Evolutionary conservation across 2,329 filamentous ascomycete species (phyloP).

Genomic region (Pseudogymnoascus verrucosus): DNA sequence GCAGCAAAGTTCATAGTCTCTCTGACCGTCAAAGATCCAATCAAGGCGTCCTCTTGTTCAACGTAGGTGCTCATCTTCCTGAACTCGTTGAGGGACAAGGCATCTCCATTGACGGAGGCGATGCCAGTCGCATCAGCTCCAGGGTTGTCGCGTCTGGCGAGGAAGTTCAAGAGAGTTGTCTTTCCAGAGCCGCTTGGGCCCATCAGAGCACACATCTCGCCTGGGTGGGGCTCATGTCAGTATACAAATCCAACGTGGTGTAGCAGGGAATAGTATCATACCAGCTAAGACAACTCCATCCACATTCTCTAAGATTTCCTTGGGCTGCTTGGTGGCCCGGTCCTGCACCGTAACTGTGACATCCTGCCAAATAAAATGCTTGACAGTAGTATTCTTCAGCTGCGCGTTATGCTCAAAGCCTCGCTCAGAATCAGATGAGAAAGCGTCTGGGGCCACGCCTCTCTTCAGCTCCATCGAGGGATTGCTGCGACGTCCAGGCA

Average conservation of each 20-base stretch:
- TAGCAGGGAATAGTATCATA: slow-evolving; percentile 22
- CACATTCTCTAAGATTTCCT: slow-evolving; percentile 55
- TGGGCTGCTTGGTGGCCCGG: slow-evolving; percentile 52
- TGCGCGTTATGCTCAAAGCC: slow-evolving; percentile 28
- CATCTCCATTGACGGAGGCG: slow-evolving; percentile 41
- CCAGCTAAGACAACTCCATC: slow-evolving; percentile 58
- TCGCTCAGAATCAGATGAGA: neutral
- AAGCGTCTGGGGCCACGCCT: neutral
- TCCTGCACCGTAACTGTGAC: slow-evolving; percentile 68
- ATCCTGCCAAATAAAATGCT: slow-evolving; percentile 56
- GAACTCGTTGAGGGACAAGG: slow-evolving; percentile 44
- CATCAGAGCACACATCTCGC: slow-evolving; percentile 72
- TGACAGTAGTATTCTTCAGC: slow-evolving; percentile 56
- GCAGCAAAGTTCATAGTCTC: slow-evolving; percentile 73
- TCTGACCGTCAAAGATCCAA: slow-evolving; percentile 66
- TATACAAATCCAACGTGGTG: neutral
- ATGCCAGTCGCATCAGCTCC: slow-evolving; percentile 41
- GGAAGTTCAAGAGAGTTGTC: slow-evolving; percentile 71
- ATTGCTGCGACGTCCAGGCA: neutral
- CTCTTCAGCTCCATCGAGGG: neutral
- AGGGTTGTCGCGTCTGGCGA: slow-evolving; percentile 61
- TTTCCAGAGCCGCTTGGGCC: slow-evolving; percentile 78
- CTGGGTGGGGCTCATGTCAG: slow-evolving; percentile 29
- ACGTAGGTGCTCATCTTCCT: slow-evolving; percentile 64
- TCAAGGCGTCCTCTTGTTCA: slow-evolving; percentile 77